Percentiles rank a stretch among this genome's conserved stretches.
phyloP scores from a whole-genome alignment of 148 eudicot genomes.

The Camellia granthamiana region DNA sequence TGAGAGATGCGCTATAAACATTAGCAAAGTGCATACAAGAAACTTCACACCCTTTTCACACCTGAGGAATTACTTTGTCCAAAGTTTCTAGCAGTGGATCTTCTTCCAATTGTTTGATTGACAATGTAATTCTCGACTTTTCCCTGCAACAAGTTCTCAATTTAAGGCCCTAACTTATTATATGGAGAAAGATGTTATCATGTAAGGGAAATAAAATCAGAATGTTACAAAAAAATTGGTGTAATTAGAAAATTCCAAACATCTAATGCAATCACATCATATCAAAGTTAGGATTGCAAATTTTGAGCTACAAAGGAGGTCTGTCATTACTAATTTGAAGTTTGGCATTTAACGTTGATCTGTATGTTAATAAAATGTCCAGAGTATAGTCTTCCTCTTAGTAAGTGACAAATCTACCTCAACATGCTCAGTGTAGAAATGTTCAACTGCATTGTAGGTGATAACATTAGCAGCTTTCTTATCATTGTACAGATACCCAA shows the following conservation, averaged over 20 bases:
- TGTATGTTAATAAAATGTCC: too few species aligned
- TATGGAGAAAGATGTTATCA: neutral
- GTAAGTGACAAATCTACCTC: too few species aligned
- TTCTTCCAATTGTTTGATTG: conserved; percentile 91
- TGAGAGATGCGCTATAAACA: neutral
- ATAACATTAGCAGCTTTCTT: too few species aligned
- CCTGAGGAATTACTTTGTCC: conserved; percentile 96
- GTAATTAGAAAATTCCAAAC: neutral
- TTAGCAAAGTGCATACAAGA: conserved; percentile 1
- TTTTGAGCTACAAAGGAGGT: neutral
- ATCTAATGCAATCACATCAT: neutral
- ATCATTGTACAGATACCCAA: too few species aligned
- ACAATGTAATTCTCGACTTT: conserved; percentile 71
- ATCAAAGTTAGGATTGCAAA: neutral
- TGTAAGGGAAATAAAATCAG: neutral
- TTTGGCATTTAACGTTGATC: too few species aligned
- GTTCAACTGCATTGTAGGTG: too few species aligned
- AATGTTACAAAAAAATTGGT: neutral
- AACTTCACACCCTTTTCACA: conserved; percentile 22
- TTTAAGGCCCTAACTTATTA: conserved; percentile 5
- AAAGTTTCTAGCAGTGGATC: conserved; percentile 91
- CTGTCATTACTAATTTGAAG: neutral
- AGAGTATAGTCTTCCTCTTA: too few species aligned
- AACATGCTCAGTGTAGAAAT: too few species aligned
- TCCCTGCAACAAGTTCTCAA: conserved; percentile 43